Percentiles rank a stretch among this genome's conserved stretches.
phyloP scores from a whole-genome alignment of 352 stramenopile genomes.

The Globisporangium cystogenes region DNA sequence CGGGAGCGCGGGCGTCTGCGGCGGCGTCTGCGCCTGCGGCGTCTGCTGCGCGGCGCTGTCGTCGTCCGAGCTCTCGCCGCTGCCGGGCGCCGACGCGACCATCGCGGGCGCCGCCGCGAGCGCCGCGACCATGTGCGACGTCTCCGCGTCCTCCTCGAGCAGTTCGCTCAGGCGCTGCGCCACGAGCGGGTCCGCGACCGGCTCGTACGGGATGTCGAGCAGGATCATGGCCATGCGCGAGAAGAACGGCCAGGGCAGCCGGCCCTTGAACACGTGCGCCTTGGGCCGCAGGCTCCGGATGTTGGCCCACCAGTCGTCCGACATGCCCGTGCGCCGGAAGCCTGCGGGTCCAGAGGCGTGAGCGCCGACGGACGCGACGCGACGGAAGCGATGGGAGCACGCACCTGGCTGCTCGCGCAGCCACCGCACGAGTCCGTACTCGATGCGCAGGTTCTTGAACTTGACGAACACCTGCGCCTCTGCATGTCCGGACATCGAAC shows the following conservation, averaged over 20 bases:
- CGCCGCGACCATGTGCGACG: background rate
- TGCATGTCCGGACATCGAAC: too few relatives aligned
- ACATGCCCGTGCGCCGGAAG: conserved; percentile 24
- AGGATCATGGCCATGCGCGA: conserved; percentile 42
- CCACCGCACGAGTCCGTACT: conserved; percentile 47
- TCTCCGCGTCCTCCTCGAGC: conserved; percentile 8
- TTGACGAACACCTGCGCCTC: conserved; percentile 56
- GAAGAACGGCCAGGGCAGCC: conserved; percentile 46
- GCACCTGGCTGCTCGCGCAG: conserved; percentile 30
- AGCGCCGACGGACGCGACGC: too few relatives aligned
- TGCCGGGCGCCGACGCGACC: too few relatives aligned
- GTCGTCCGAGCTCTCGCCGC: background rate
- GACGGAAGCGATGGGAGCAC: too few relatives aligned
- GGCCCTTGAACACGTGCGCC: conserved; percentile 47
- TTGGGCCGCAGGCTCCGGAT: conserved; percentile 41
- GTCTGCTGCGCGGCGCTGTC: background rate
- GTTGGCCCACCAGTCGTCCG: conserved; percentile 40
- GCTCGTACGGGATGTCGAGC: conserved; percentile 16
- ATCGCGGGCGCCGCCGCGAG: too few relatives aligned
- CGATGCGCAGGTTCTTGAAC: conserved; percentile 59
- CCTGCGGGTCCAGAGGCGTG: too few relatives aligned
- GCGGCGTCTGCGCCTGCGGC: background rate
- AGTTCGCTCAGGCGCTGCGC: conserved; percentile 19
- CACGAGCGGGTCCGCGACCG: conserved; percentile 11
- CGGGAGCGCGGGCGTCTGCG: background rate